phyloP scores from a whole-genome alignment of 495 filamentous ascomycete genomes.

The Aspergillus ellipticus region DNA sequence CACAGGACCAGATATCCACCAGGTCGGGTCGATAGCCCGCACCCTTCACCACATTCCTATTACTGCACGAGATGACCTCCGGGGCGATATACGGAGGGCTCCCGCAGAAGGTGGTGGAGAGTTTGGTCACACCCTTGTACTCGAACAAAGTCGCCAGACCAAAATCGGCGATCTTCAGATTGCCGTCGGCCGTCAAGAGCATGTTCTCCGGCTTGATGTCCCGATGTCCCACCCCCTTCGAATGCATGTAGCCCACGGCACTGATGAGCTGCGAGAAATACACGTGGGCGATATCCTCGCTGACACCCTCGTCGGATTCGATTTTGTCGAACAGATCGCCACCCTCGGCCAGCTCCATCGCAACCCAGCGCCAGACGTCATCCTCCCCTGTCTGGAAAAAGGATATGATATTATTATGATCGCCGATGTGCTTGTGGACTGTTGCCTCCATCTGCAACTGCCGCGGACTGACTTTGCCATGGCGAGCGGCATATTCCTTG shows the following conservation, averaged over 20 bases:
- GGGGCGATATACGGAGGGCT: slow-evolving; percentile 97
- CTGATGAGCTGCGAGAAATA: slow-evolving; percentile 92
- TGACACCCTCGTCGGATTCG: slow-evolving; percentile 89
- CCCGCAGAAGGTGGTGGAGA: slow-evolving; percentile 84
- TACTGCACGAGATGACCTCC: slow-evolving; percentile 66
- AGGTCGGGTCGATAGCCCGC: slow-evolving; percentile 76
- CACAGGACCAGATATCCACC: slow-evolving; percentile 95
- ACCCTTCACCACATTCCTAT: slow-evolving; percentile 46
- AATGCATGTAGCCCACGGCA: slow-evolving; percentile 92
- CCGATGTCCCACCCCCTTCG: slow-evolving; percentile 81
- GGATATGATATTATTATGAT: slow-evolving; percentile 89
- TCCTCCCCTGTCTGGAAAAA: slow-evolving; percentile 89
- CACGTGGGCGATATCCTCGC: slow-evolving; percentile 88
- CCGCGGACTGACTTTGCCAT: slow-evolving; percentile 82
- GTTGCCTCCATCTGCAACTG: slow-evolving; percentile 87
- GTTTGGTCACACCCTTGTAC: slow-evolving; percentile 74
- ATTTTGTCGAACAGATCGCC: slow-evolving; percentile 99
- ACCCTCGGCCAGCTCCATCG: slow-evolving; percentile 94
- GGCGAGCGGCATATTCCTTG: slow-evolving; percentile 84
- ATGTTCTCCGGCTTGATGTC: slow-evolving; percentile 94
- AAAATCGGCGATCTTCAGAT: slow-evolving; percentile 96
- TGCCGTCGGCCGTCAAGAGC: slow-evolving; percentile 72
- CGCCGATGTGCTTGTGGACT: slow-evolving; percentile 79
- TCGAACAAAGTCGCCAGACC: slow-evolving; percentile 91
- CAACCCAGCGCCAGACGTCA: slow-evolving; percentile 90